Evolutionary conservation across 1,284 basidiomycete genomes (phyloP), one percentile per base, ranked within the genome.

Genomic region (Coniferiporia sulphurascens): DNA sequence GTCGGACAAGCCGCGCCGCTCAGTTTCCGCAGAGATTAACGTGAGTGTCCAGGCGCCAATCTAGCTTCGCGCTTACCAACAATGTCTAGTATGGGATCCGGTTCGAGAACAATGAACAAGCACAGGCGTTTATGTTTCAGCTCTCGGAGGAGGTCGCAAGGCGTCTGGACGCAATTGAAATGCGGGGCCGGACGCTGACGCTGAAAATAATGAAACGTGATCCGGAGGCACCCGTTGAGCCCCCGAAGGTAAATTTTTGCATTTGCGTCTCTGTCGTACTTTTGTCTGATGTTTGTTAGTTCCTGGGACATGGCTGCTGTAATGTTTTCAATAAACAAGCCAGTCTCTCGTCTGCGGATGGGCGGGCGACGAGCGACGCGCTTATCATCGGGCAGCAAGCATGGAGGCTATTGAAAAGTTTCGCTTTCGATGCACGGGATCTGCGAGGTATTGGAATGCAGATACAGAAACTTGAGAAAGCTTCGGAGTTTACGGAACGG

Each of bases 381-480:
- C 77, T 74, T 45, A 72, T 85, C 48, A 89, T 99, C 52, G 89
- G 85, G 0, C 79, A 85, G n/a, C 86, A 89, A 58, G 89, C 91
- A 0, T 90, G 90, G 83, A 80, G 82, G 62, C 72, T 98, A 10
- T 78, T 97, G 9, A 78, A 82, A 59, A 79, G 82, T 1, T 85
- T 95, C 71, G 77, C 79, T 45, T 87, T 95, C 48, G 89, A 94
- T 63, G 85, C 94, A 0, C 82, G 79, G 62, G 96, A 99, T 65
- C 76, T 99, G 15, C 83, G 97, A n/a, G 96, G 96, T 0, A 83
- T 99, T 55, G 93, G 92, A 0, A 89, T 99, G 22, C 93, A 94
- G 68, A 83, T 98, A n/a, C 87, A 90, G 67, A 97, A 95, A 70
- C 79, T 97, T 0, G 93, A 95, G 69, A 70, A 79, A 21, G 60